Percentiles rank a stretch among this genome's conserved stretches.
Evolutionary conservation across 2,329 filamentous ascomycete genomes (phyloP).

Genomic region (Trichoderma asperellum): DNA sequence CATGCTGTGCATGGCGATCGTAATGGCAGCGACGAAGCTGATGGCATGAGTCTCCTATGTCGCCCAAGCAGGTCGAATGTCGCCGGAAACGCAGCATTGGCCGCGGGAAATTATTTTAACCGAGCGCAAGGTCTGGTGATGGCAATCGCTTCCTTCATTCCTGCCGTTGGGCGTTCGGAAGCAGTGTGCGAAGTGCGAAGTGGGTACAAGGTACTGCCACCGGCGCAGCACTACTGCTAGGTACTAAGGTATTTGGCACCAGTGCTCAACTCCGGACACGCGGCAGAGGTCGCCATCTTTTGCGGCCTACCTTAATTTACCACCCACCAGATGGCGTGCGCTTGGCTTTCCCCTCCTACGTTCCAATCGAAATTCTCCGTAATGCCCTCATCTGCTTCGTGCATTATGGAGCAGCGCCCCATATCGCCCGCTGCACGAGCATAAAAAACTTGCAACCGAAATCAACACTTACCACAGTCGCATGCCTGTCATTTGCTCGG

Average conservation of each 20-base stretch:
- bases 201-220: background rate
- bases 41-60: slow-evolving; percentile 6
- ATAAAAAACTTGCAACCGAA: background rate
- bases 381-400: background rate
- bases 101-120: slow-evolving; percentile 24
- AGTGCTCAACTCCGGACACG: background rate
- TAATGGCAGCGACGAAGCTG: slow-evolving; percentile 11
- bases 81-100: slow-evolving; percentile 17
- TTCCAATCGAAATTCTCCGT: slow-evolving; percentile 27
- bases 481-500: background rate
- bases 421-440: slow-evolving; percentile 10
- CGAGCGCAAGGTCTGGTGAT: slow-evolving; percentile 22
- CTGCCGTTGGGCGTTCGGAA: slow-evolving; percentile 11
- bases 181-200: background rate
- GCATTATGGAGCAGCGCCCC: background rate
- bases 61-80: slow-evolving; percentile 17
- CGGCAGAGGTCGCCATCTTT: background rate
- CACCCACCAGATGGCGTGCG: slow-evolving; percentile 3
- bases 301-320: slow-evolving; percentile 18
- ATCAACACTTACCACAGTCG: background rate
- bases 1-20: background rate
- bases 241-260: background rate
- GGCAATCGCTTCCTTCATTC: slow-evolving; percentile 12
- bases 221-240: too few relatives aligned
- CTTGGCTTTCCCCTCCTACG: slow-evolving; percentile 16